These are phyloP conservation scores for Chlamydomonas reinhardtii DNA, from an alignment of 163 green algal genomes.

Conservation along the genomic window DNA sequence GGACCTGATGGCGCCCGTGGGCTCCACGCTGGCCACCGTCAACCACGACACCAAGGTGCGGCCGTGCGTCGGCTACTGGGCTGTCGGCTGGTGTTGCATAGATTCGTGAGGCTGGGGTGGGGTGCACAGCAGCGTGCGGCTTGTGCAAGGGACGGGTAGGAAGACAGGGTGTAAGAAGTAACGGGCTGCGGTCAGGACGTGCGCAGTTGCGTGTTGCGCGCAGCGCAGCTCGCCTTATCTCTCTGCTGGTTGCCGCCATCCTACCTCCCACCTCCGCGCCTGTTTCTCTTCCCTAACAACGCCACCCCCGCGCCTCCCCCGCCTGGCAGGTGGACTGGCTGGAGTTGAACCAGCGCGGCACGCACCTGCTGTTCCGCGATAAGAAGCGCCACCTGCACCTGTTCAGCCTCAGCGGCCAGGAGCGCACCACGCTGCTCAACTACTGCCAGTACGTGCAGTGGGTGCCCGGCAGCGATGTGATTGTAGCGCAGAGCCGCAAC, in stretches of 20 bases:
- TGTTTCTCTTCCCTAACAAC: too few species aligned
- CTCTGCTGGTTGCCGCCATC: too few species aligned
- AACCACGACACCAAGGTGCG: constrained; percentile 74
- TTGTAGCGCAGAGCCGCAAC: constrained; percentile 83
- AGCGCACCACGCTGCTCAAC: constrained; percentile 80
- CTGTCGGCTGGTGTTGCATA: too few species aligned
- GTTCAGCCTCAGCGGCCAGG: constrained; percentile 73
- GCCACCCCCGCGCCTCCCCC: too few species aligned
- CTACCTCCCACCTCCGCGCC: too few species aligned
- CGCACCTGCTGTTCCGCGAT: constrained; percentile 91
- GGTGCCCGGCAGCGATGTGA: constrained; percentile 80
- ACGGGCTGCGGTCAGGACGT: too few species aligned
- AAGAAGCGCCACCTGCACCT: constrained; percentile 85
- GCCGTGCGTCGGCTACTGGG: too few species aligned
- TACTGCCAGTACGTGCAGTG: constrained; percentile 89
- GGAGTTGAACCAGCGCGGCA: constrained; percentile 85
- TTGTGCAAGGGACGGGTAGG: too few species aligned
- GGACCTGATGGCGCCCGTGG: constrained; percentile 54
- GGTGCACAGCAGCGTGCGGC: neutral
- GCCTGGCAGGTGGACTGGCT: constrained; percentile 72
- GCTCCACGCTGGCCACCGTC: constrained; percentile 69
- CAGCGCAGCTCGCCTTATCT: too few species aligned
- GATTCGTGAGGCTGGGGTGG: too few species aligned
- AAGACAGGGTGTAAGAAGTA: too few species aligned
- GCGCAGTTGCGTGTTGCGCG: too few species aligned